phyloP scores from a whole-genome alignment of 805 yeast genomes.

The Saturnispora halmiae region DNA sequence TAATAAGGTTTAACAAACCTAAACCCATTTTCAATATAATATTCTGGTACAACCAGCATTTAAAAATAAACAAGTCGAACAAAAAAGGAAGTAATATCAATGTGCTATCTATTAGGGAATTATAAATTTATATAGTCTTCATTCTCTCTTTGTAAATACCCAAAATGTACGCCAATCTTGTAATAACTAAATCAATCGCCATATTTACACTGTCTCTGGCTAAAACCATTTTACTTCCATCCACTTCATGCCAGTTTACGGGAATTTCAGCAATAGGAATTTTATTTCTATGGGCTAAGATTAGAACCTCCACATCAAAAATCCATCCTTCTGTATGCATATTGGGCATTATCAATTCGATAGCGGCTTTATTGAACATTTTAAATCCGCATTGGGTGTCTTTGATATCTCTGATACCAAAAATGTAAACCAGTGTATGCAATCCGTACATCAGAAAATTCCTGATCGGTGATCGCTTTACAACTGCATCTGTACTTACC shows the following conservation, averaged over 20 bases:
- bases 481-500: constrained; percentile 94
- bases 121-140: neutral
- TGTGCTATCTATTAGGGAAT: neutral
- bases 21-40: constrained; percentile 8
- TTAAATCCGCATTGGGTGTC: constrained; percentile 99
- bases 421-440: constrained; percentile 74
- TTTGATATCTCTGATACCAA: constrained; percentile 77
- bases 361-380: constrained; percentile 68
- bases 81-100: neutral
- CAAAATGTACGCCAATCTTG: constrained; percentile 75
- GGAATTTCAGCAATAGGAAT: constrained; percentile 70
- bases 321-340: constrained; percentile 99
- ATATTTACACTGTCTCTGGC: constrained; percentile 84
- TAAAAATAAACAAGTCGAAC: neutral
- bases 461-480: constrained; percentile 80
- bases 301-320: constrained; percentile 87
- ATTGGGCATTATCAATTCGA: constrained; percentile 62
- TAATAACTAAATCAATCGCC: constrained; percentile 91
- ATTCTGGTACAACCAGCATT: constrained; percentile 2
- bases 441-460: constrained; percentile 90
- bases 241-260: constrained; percentile 95
- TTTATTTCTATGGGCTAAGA: constrained; percentile 64
- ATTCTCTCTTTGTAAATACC: constrained; percentile 54
- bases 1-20: constrained; percentile 34
- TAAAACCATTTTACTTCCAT: constrained; percentile 86